phyloP scores from a whole-genome alignment of 306 rosid genomes.

The Trichosanthes cucumerina region DNA sequence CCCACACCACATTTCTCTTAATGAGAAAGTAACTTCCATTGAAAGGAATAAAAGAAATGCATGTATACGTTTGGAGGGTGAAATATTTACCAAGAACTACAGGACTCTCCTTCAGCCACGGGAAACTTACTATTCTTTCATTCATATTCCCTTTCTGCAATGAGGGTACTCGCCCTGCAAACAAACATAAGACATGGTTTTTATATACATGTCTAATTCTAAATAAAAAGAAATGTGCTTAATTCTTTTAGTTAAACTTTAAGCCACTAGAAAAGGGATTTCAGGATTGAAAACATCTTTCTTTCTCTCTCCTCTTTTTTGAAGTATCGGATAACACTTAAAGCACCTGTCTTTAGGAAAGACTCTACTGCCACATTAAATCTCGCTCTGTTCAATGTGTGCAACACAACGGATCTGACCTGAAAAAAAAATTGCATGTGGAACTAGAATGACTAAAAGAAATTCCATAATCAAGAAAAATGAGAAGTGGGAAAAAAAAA shows the following conservation, averaged over 20 bases:
- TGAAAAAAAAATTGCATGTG: slow-evolving; percentile 17
- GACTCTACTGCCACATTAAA: slow-evolving; percentile 81
- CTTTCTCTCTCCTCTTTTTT: background rate
- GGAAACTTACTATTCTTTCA: slow-evolving; percentile 71
- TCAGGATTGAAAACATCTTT: background rate
- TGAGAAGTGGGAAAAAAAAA: slow-evolving; percentile 7
- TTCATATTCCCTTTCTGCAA: slow-evolving; percentile 71
- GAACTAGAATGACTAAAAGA: slow-evolving; percentile 17
- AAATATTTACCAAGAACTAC: slow-evolving; percentile 68
- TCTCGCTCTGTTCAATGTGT: slow-evolving; percentile 85
- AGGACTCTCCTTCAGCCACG: slow-evolving; percentile 80
- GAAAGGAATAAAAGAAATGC: background rate
- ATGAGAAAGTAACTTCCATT: background rate
- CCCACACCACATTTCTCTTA: background rate
- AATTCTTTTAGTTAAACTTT: background rate
- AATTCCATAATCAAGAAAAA: slow-evolving; percentile 9
- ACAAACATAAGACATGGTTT: slow-evolving; percentile 9
- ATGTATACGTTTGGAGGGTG: background rate
- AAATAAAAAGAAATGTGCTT: slow-evolving; percentile 7
- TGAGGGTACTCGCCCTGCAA: slow-evolving; percentile 78
- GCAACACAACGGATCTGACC: slow-evolving; percentile 94
- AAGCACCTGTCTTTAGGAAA: slow-evolving; percentile 76
- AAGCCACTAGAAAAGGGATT: background rate
- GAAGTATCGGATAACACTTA: background rate
- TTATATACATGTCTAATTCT: background rate